Conservation (phyloP, 169 alveolate genomes). For the Theileria equi region DNA sequence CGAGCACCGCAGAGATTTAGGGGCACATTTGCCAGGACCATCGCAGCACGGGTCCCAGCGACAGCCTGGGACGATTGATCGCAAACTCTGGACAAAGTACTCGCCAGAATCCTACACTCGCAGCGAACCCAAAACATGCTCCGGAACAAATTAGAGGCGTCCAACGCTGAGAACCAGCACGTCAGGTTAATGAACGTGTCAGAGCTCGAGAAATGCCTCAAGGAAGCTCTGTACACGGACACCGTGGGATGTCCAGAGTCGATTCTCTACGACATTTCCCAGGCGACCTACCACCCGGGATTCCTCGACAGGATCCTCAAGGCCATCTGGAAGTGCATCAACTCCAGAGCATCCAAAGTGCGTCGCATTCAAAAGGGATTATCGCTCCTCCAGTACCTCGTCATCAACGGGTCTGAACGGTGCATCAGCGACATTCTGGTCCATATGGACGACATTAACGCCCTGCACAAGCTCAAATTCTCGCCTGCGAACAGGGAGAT, state of each 20-base stretch:
- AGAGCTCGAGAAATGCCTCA: constrained; percentile 35
- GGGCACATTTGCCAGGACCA: too few species aligned
- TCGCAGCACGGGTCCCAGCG: too few species aligned
- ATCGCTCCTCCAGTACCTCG: constrained; percentile 33
- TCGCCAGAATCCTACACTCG: too few species aligned
- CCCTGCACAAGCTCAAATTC: constrained; percentile 7
- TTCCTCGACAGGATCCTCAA: constrained; percentile 31
- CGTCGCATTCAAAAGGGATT: constrained; percentile 55
- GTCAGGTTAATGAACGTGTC: constrained; percentile 27
- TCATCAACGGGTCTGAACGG: constrained; percentile 40
- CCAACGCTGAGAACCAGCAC: constrained; percentile 35
- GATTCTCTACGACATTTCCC: constrained; percentile 49
- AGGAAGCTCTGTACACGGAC: constrained; percentile 46
- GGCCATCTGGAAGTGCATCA: constrained; percentile 45
- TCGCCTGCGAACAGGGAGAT: constrained; percentile 2
- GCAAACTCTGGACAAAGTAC: too few species aligned
- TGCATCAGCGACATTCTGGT: constrained; percentile 31
- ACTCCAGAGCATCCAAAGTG: background rate
- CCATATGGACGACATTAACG: constrained; percentile 25
- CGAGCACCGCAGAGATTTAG: too few species aligned
- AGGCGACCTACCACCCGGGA: constrained; percentile 46
- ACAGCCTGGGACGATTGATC: too few species aligned
- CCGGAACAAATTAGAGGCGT: constrained; percentile 25
- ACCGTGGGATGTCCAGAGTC: constrained; percentile 58
- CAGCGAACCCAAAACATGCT: too few species aligned